Conservation (phyloP, 352 stramenopile genomes). For the Phytopythium ostracodes region DNA sequence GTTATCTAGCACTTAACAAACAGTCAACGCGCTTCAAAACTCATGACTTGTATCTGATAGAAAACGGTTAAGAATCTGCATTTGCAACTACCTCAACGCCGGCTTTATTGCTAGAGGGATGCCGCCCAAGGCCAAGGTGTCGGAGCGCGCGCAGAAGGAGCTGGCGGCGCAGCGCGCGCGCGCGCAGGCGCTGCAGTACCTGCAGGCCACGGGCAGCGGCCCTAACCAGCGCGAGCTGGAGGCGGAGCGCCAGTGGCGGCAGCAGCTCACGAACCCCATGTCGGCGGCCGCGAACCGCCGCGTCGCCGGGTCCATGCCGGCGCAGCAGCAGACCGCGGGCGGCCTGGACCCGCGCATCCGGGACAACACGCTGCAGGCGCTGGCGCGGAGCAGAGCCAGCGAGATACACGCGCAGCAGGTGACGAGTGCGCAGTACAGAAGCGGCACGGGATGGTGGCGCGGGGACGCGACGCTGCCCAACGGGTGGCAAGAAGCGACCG, state of each 20-base stretch:
- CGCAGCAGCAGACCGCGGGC: slow-evolving; percentile 10
- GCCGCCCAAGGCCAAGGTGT: slow-evolving; percentile 24
- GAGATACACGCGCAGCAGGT: slow-evolving; percentile 33
- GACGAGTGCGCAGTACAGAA: slow-evolving; percentile 14
- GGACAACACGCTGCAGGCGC: slow-evolving; percentile 76
- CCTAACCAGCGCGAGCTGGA: slow-evolving; percentile 62
- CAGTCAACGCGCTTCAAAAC: too few species aligned
- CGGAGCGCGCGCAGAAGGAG: slow-evolving; percentile 56
- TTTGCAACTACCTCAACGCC: too few species aligned
- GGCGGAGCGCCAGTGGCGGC: slow-evolving; percentile 51
- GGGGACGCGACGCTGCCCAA: slow-evolving; percentile 20
- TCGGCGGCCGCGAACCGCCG: slow-evolving; percentile 36
- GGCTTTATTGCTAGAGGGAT: slow-evolving; percentile 9
- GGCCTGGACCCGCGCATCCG: slow-evolving; percentile 40
- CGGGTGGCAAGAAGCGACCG: slow-evolving; percentile 53
- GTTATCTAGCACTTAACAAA: not conserved
- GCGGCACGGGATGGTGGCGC: slow-evolving; percentile 11
- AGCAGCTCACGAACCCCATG: slow-evolving; percentile 45
- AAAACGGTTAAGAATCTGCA: too few species aligned
- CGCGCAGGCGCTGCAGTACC: slow-evolving; percentile 54
- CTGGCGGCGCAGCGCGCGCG: slow-evolving; percentile 55
- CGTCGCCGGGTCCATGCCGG: slow-evolving; percentile 11
- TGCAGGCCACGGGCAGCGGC: slow-evolving; percentile 56
- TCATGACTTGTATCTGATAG: too few species aligned
- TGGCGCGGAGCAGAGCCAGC: slow-evolving; percentile 40